Evolutionary conservation across 208 protist genomes (phyloP).

Genomic region (Crithidia brevicula): DNA sequence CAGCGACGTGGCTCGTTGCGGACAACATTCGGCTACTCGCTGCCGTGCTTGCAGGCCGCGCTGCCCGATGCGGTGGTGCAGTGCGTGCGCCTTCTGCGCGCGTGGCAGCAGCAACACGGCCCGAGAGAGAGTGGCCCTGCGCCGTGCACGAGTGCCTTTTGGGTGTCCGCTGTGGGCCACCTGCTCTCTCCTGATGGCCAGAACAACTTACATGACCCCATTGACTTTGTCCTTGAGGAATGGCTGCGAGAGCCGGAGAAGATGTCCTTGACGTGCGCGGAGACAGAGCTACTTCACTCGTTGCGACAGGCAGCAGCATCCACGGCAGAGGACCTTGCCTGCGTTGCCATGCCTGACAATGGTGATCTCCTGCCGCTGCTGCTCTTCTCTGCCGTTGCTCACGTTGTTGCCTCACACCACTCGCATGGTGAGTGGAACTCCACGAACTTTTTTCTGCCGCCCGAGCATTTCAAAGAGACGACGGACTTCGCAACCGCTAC

Average conservation of each 20-base stretch:
- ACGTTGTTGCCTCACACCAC: no score
- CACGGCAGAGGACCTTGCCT: neutral
- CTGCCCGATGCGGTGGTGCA: slow-evolving; percentile 47
- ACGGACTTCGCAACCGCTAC: slow-evolving; percentile 3
- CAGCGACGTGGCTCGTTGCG: slow-evolving; percentile 48
- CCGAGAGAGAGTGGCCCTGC: neutral
- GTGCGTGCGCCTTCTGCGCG: slow-evolving; percentile 44
- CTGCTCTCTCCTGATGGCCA: slow-evolving; percentile 2
- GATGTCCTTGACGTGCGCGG: neutral
- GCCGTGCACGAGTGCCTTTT: slow-evolving; percentile 51
- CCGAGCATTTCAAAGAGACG: slow-evolving; percentile 15
- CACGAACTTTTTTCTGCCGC: slow-evolving; percentile 22
- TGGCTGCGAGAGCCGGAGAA: slow-evolving; percentile 1
- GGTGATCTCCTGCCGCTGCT: neutral
- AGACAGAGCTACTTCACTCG: slow-evolving; percentile 10
- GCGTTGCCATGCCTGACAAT: neutral
- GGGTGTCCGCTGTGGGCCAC: slow-evolving; percentile 68
- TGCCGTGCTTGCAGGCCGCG: slow-evolving; percentile 40
- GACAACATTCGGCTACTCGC: slow-evolving; percentile 64
- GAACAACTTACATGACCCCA: neutral
- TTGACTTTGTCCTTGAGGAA: neutral
- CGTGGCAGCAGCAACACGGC: slow-evolving; percentile 33
- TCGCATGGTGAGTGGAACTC: slow-evolving; percentile 17
- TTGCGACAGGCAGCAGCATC: neutral
- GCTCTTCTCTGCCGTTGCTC: slow-evolving; percentile 1